Evolutionary conservation across 2,329 filamentous ascomycete species (phyloP), one percentile per base, ranked within the genome.

Genomic region (Fusarium algeriense): DNA sequence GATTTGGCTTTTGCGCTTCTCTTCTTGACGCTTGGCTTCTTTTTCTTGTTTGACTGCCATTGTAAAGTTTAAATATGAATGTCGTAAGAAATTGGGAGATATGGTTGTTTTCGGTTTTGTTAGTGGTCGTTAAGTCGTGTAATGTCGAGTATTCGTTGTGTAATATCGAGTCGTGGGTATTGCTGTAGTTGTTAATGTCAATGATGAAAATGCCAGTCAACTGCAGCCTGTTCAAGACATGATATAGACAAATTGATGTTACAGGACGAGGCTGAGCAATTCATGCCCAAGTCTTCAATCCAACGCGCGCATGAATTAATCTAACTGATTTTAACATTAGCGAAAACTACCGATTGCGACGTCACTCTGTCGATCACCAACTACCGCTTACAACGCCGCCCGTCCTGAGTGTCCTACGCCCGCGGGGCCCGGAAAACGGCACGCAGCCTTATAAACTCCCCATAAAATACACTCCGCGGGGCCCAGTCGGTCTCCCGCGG

Each of bases 401-500:
- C 6, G 34, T 34, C 17, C 8, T 28, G 15, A 13, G 9, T 2
- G 30, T 17, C 1, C 15, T 4, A 8, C 37, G 44, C 37, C 60
- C 60, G 60, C 60, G 60, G 56, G 43, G 23, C 10, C 30, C 56
- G 48, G 32, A 7, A 26, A 15, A 3, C 23, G 44, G 32, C 23
- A 26, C 10, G 1, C 8, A 54, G 50, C 50, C 40, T 26, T 34
- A 34, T 46, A 34, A n/a, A 11, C 2, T 9, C 38, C 28, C 40
- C 20, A 26, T 46, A 13, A n/a, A 50, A 52, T 28, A 28, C 26
- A 34, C 48, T 54, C 56, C 56, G 56, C 56, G 54, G 43, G 26
- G 35, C 32, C 20, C 12, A 9, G 7, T 50, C 62, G 62, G 62
- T 0, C 3, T 6, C 41, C 62, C 62, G 62, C 62, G 62, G 61